These are phyloP conservation scores for Aquilaria agallochum DNA, from an alignment of 441 rosid genomes.

Conservation along the genomic window DNA sequence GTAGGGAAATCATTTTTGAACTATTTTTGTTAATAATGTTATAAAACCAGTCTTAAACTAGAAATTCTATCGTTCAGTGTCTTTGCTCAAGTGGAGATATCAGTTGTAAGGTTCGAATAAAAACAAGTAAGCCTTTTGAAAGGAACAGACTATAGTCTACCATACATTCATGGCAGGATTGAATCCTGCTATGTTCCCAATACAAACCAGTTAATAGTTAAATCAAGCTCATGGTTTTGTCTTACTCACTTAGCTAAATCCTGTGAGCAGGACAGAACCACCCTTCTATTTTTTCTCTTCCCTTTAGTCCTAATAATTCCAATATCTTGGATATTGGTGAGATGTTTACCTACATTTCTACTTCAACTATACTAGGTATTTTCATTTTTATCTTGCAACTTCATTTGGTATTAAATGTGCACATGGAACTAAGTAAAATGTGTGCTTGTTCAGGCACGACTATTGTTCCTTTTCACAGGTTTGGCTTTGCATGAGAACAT, in stretches of 20 bases:
- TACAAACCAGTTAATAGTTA: no score
- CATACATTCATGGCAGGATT: no score
- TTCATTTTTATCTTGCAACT: not conserved
- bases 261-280: conserved; percentile 79
- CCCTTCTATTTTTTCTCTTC: conserved; percentile 78
- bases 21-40: no score
- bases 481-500: conserved; percentile 94
- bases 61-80: no score
- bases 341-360: conserved; percentile 91
- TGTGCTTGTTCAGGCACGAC: conserved; percentile 67
- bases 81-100: no score
- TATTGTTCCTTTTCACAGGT: conserved; percentile 89
- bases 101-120: no score
- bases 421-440: conserved; percentile 2
- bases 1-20: no score
- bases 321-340: conserved; percentile 81
- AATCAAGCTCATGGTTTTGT: not conserved
- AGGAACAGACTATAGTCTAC: no score
- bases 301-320: conserved; percentile 65
- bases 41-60: no score
- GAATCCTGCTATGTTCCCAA: no score
- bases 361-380: conserved; percentile 90
- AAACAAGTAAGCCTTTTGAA: no score
- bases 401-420: not conserved
- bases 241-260: not conserved